Conservation (phyloP, 768 basidiomycete species). For the Astraeus odoratus region DNA sequence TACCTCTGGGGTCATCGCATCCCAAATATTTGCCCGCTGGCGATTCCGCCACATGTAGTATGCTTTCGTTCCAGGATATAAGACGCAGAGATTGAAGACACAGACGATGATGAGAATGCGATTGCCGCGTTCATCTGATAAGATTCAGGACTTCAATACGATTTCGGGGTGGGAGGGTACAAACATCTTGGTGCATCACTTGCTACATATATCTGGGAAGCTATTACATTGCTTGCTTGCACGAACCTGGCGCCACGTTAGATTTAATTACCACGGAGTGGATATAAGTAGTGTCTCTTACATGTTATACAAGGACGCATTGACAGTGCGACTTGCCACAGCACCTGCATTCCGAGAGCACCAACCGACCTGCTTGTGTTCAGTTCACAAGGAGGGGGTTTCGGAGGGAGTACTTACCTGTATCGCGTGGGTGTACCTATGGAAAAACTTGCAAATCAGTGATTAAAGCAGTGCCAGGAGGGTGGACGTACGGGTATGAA, state of each 20-base stretch:
- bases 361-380: slow-evolving; percentile 37
- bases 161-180: slow-evolving; percentile 3
- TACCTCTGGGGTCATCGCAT: slow-evolving; percentile 46
- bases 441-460: slow-evolving; percentile 3
- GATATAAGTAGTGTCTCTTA: slow-evolving; percentile 4
- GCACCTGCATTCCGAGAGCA: slow-evolving; percentile 54
- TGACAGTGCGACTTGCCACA: slow-evolving; percentile 53
- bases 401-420: slow-evolving; percentile 23
- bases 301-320: slow-evolving; percentile 57
- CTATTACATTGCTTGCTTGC: slow-evolving; percentile 38
- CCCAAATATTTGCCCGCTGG: slow-evolving; percentile 48
- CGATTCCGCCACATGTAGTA: slow-evolving; percentile 57
- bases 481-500: slow-evolving; percentile 33
- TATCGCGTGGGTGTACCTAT: slow-evolving; percentile 43
- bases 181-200: slow-evolving; percentile 53
- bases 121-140: slow-evolving; percentile 52
- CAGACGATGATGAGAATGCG: slow-evolving; percentile 45
- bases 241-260: slow-evolving; percentile 36
- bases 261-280: not conserved
- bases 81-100: slow-evolving; percentile 40
- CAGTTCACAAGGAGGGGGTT: not conserved
- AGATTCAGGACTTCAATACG: not conserved
- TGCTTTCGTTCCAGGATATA: slow-evolving; percentile 48
- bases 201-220: slow-evolving; percentile 49
- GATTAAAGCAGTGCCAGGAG: not conserved